Base-by-base conservation (phyloP, 805 yeast genomes). In the Lipomyces japonicus region DNA sequence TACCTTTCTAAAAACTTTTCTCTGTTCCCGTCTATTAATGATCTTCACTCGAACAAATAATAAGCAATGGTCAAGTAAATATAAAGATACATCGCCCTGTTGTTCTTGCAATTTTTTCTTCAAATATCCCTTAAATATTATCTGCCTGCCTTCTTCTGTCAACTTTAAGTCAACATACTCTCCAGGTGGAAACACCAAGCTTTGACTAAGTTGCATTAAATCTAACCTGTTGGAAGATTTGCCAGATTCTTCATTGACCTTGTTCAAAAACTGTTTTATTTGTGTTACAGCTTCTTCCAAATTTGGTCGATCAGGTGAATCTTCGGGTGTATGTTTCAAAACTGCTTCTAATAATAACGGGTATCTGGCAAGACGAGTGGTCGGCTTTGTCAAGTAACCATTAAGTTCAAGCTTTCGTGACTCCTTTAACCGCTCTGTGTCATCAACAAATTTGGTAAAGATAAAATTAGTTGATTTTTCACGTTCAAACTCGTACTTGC, bases 331-430 rank as follows among this genome's bases (percentile, higher is more conserved):
- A 56, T 81, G 79, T 65, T 93, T 91, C 57, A 87, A 73, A 31
- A 93, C 86, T 42, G 91, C 93, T 50, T 79, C 82, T 21, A 91
- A 74, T 50, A 93, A 74, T 43, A 93, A 71, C 57, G 95, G 96
- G 69, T 93, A 93, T 59, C 97, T 75, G 7, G 97, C 97, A 28
- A 96, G 89, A 65, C 98, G 79, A 14, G 96, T 89, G 1, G 95
- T 90, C 44, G 97, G 97, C 63, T 91, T 95, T 4, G 96, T 87
- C 57, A 93, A 75, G 63, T 89, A 93, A 0, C 97, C 93, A 23
- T 91, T 86, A 46, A 93, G 81, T 68, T 95, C 97, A 52, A 91
- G 80, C 69, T 89, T 86, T 62, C 95, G 78, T 32, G 88, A 79
- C 71, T 86, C 96, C 3, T 87, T 87, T 57, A 84, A 73, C 62